Conservation (phyloP, 768 basidiomycete genomes). For the Strobilomyces dryophilus region DNA sequence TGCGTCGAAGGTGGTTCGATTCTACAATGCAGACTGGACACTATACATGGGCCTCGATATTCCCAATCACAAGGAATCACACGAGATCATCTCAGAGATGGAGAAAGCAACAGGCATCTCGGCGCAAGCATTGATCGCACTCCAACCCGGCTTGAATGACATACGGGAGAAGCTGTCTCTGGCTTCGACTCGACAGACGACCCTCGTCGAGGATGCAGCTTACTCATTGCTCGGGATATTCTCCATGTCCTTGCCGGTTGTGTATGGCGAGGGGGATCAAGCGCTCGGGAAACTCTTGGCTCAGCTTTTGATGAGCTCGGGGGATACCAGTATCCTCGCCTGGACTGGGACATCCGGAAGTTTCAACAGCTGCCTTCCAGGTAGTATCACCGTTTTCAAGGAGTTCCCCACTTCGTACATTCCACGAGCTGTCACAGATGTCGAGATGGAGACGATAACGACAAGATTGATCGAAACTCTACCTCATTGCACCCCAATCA, state of each 20-base stretch:
- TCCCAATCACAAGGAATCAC: neutral
- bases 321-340: neutral
- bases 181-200: neutral
- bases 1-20: neutral
- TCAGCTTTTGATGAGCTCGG: neutral
- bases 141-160: neutral
- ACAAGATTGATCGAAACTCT: neutral
- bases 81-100: conserved; percentile 1
- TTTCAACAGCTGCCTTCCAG: neutral
- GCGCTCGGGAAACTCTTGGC: neutral
- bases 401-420: neutral
- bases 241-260: neutral
- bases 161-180: neutral
- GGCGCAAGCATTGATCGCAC: neutral
- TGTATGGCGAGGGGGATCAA: neutral
- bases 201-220: neutral
- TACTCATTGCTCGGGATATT: conserved; percentile 1
- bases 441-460: neutral
- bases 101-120: neutral
- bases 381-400: neutral
- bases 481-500: neutral
- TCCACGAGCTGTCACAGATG: neutral
- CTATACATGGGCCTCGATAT: neutral
- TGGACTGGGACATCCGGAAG: neutral
- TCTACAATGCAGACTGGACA: neutral